A percentile compares a stretch with the other conserved stretches of the same genome.
phyloP scores from a whole-genome alignment of 805 yeast species.

The Myxozyma nipponensis region DNA sequence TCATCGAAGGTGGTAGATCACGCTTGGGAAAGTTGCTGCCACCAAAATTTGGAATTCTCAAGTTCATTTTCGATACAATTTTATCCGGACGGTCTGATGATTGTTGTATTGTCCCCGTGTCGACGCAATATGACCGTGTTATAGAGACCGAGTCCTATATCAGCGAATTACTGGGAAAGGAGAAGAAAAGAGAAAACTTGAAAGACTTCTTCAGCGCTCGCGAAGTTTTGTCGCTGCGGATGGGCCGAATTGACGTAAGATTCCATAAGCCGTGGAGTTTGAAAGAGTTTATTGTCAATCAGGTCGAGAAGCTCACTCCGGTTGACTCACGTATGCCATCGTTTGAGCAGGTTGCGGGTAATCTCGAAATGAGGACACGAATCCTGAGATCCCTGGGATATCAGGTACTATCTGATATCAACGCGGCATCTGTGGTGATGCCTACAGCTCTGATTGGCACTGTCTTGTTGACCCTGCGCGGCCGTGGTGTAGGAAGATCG shows the following conservation, averaged over 20 bases:
- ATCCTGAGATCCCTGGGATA: conserved; percentile 52
- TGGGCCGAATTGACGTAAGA: conserved; percentile 43
- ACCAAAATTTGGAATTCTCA: conserved; percentile 60
- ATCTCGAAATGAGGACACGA: conserved; percentile 25
- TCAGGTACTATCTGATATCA: conserved; percentile 50
- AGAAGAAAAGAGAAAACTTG: conserved; percentile 53
- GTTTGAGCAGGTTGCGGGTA: conserved; percentile 12
- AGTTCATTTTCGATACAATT: conserved; percentile 48
- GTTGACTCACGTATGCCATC: conserved; percentile 6
- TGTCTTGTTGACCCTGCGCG: conserved; percentile 40
- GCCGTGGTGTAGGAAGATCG: conserved; percentile 39
- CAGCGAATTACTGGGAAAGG: conserved; percentile 54
- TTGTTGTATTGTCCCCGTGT: conserved; percentile 50
- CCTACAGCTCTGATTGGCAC: conserved; percentile 54
- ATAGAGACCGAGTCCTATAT: conserved; percentile 54
- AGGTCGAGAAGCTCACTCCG: conserved; percentile 21
- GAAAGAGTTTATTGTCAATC: conserved; percentile 34
- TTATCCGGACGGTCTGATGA: conserved; percentile 43
- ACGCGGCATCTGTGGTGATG: conserved; percentile 49
- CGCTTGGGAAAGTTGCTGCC: conserved; percentile 60
- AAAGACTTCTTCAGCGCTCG: conserved; percentile 38
- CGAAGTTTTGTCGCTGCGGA: conserved; percentile 34
- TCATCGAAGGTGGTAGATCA: conserved; percentile 64
- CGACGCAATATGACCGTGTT: conserved; percentile 58
- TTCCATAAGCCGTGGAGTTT: conserved; percentile 44